Evolutionary conservation across 495 filamentous ascomycete genomes (phyloP).

Genomic region (Astrothelium subdiscretum): DNA sequence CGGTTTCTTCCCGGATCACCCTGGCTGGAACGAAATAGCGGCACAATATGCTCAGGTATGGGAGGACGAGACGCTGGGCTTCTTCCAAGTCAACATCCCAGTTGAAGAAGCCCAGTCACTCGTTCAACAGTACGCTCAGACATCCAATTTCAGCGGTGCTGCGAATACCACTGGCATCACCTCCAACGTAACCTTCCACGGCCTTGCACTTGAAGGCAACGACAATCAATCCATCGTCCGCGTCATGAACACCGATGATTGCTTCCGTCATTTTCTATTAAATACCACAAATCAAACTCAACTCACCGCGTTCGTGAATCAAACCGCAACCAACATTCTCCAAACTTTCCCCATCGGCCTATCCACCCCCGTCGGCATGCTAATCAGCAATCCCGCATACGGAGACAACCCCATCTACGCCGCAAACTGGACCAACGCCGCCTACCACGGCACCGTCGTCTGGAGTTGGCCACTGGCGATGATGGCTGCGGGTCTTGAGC

Average conservation of each 20-base stretch:
- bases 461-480: slow-evolving; percentile 57
- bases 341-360: slow-evolving; percentile 49
- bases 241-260: slow-evolving; percentile 54
- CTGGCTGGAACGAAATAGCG: slow-evolving; percentile 37
- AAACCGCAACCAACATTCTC: slow-evolving; percentile 43
- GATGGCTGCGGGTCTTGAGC: slow-evolving; percentile 45
- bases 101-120: slow-evolving; percentile 31
- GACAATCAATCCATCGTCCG: slow-evolving; percentile 39
- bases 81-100: slow-evolving; percentile 42
- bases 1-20: slow-evolving; percentile 39
- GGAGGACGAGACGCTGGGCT: slow-evolving; percentile 49
- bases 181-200: slow-evolving; percentile 40
- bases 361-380: slow-evolving; percentile 42
- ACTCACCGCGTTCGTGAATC: slow-evolving; percentile 43
- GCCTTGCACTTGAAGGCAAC: slow-evolving; percentile 43
- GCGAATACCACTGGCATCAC: slow-evolving; percentile 32
- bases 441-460: slow-evolving; percentile 55
- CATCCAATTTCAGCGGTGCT: slow-evolving; percentile 33
- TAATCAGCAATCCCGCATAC: slow-evolving; percentile 54
- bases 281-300: slow-evolving; percentile 49
- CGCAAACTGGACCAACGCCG: slow-evolving; percentile 42
- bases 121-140: slow-evolving; percentile 36
- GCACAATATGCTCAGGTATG: slow-evolving; percentile 44
- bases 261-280: slow-evolving; percentile 51
- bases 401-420: slow-evolving; percentile 33